Base-by-base conservation (phyloP, 176 grass and related monocot genomes). In the Hyparrhenia diplandra region DNA sequence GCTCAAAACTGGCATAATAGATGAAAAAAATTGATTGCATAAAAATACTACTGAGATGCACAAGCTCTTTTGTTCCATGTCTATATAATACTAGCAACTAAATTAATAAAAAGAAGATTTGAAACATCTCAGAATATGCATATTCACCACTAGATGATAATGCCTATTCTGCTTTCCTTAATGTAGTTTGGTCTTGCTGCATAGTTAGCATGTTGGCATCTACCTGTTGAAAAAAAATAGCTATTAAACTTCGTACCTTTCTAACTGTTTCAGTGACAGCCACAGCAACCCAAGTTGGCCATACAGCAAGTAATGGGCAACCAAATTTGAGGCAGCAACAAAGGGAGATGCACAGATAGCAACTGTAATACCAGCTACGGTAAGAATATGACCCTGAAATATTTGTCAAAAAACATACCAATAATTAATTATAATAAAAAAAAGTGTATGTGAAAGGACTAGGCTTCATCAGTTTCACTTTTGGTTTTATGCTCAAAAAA, bases 341-440 rank as follows among this genome's bases (percentile, higher is more conserved):
- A 98, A 43, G 45, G 95, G 92, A 45, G 95, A 85, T 75, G 92
- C 89, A 83, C 95, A 89, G 74, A 98, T 86, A 80, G 92, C 95
- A 55, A 94, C 59, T 9, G 90, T 94, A 64, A 98, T 63, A 75
- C 92, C 92, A 81, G 95, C 92, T 81, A 98, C 24, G 6, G 92
- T 98, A 76, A 98, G 95, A 77, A 98, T 86, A 64, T 36, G 86
- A 9, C 95, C 95, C 95, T 98, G 90, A 59, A 71, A 87, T 75
- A 77, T 74, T 84, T 72, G 18, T 36, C 31, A 67, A 36, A 37
- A 67, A 36, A n/a, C 64, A 67, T 64, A 79, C 34, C 62, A 79
- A 32, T 8, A 87, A 51, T 75, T 75, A 6, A 41, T 75, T 34
- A 6, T 62, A n/a, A 68, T 61, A 40, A 32, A 63, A 6, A 64